Evolutionary conservation across 768 basidiomycete genomes (phyloP).

Genomic region (Rhizopogon roseolus): DNA sequence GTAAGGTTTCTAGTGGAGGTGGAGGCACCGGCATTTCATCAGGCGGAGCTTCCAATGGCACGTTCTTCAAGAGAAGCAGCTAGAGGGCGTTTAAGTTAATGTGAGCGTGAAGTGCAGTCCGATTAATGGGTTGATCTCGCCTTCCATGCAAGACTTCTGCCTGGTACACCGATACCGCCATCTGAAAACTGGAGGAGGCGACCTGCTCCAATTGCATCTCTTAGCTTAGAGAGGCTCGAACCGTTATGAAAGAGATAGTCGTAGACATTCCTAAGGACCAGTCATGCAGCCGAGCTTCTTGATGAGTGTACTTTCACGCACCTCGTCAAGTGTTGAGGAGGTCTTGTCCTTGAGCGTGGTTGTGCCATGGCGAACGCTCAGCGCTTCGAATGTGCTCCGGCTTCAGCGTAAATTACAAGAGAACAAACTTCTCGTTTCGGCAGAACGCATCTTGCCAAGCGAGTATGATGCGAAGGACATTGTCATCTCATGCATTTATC

Average conservation of each 20-base stretch:
- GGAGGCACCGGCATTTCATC: constrained; percentile 31
- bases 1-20: constrained; percentile 39
- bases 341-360: constrained; percentile 12
- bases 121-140: constrained; percentile 25
- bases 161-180: constrained; percentile 46
- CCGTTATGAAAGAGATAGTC: constrained; percentile 48
- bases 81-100: constrained; percentile 24
- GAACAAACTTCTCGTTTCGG: constrained; percentile 70
- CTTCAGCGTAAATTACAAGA: background rate
- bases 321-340: constrained; percentile 17
- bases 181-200: constrained; percentile 45
- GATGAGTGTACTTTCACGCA: constrained; percentile 9
- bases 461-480: constrained; percentile 71
- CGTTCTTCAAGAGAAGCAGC: constrained; percentile 61
- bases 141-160: constrained; percentile 88
- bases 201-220: constrained; percentile 61
- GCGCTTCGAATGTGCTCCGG: background rate
- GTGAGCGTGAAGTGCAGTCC: constrained; percentile 15
- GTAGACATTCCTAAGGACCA: constrained; percentile 32
- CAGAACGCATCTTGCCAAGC: constrained; percentile 67
- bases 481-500: constrained; percentile 94
- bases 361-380: constrained; percentile 17
- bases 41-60: constrained; percentile 51
- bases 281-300: background rate
- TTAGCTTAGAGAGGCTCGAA: constrained; percentile 54